Evolutionary conservation across 1,284 basidiomycete species (phyloP).

Genomic region (Sanguinoderma infundibulare): DNA sequence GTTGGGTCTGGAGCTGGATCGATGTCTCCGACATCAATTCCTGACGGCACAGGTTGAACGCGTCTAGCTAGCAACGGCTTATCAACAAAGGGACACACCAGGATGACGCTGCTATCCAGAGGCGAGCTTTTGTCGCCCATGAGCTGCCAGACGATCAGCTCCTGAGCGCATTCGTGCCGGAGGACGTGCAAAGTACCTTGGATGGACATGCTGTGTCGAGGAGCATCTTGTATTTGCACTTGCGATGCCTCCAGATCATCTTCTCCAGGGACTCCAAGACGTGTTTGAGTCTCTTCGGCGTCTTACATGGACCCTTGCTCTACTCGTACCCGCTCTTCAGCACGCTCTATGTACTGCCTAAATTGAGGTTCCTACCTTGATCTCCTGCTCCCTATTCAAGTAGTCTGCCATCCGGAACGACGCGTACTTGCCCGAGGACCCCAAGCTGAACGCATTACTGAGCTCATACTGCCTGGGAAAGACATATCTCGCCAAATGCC

Average conservation of each 20-base stretch:
- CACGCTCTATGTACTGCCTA: background rate
- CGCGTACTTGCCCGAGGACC: constrained; percentile 1
- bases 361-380: constrained; percentile 52
- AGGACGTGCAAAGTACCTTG: constrained; percentile 50
- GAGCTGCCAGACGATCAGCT: background rate
- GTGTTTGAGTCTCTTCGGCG: constrained; percentile 72
- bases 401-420: constrained; percentile 52
- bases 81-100: constrained; percentile 42
- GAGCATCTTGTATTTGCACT: constrained; percentile 74
- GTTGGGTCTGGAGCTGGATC: constrained; percentile 58
- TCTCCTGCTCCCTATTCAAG: constrained; percentile 69
- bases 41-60: constrained; percentile 37
- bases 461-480: constrained; percentile 82
- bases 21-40: constrained; percentile 77
- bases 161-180: background rate
- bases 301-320: constrained; percentile 59
- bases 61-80: background rate
- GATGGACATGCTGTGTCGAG: constrained; percentile 73
- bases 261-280: constrained; percentile 61
- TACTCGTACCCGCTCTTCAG: constrained; percentile 20
- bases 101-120: constrained; percentile 59
- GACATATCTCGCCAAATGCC: constrained; percentile 80
- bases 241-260: constrained; percentile 69
- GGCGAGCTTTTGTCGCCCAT: constrained; percentile 36
- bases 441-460: constrained; percentile 54